Evolutionary conservation across 768 basidiomycete genomes (phyloP).

Genomic region (Ephemerocybe angulata): DNA sequence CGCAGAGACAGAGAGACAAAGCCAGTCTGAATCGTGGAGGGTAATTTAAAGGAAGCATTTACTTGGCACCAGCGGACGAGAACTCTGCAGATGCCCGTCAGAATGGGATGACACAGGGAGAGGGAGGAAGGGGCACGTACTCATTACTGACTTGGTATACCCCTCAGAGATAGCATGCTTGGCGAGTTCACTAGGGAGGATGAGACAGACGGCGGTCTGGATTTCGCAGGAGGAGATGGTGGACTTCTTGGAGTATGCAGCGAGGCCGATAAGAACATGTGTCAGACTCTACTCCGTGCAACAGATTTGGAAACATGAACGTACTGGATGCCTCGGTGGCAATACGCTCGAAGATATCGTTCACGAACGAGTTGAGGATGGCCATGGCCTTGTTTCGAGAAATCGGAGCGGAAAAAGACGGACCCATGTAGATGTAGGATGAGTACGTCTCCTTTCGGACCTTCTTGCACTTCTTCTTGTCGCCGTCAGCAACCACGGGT

Average conservation of each 20-base stretch:
- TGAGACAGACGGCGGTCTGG: slow-evolving; percentile 94
- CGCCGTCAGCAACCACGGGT: slow-evolving; percentile 47
- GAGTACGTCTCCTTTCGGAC: slow-evolving; percentile 89
- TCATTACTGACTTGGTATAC: slow-evolving; percentile 52
- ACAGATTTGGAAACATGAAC: no score
- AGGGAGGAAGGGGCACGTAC: slow-evolving; percentile 30
- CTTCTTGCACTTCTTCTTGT: slow-evolving; percentile 91
- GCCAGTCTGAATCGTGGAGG: no score
- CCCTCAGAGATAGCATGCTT: slow-evolving; percentile 99
- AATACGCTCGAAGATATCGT: slow-evolving; percentile 94
- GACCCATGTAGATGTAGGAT: slow-evolving; percentile 93
- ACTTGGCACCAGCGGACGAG: slow-evolving; percentile 18
- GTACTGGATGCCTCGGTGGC: slow-evolving; percentile 85
- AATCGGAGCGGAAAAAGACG: slow-evolving; percentile 55
- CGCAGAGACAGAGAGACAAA: no score
- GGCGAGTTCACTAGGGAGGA: slow-evolving; percentile 95
- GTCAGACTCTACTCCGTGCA: not conserved
- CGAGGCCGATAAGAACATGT: slow-evolving; percentile 35
- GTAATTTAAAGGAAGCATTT: not conserved
- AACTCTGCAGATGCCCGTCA: slow-evolving; percentile 10
- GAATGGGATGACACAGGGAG: no score
- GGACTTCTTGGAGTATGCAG: slow-evolving; percentile 97
- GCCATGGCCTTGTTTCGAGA: slow-evolving; percentile 99
- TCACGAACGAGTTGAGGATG: slow-evolving; percentile 93
- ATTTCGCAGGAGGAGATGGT: slow-evolving; percentile 99